These are phyloP conservation scores for Eutrema yunnanense DNA, from an alignment of 345 rosid species.

Conservation along the genomic window DNA sequence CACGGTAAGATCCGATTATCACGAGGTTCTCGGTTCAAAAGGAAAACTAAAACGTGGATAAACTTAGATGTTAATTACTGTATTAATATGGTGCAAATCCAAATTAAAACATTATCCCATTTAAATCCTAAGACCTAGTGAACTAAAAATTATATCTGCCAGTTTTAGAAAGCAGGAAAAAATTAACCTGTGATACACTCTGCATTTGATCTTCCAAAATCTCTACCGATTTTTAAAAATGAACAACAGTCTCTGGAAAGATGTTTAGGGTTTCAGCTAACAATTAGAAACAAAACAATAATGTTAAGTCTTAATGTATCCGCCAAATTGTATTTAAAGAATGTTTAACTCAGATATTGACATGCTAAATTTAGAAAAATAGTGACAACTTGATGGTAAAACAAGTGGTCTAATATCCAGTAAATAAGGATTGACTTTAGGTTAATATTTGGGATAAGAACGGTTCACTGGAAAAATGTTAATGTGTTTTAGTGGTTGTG, in stretches of 20 bases:
- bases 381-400: slow-evolving; percentile 18
- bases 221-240: neutral
- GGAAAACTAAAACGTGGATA: neutral
- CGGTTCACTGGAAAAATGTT: neutral
- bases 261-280: neutral
- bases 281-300: neutral
- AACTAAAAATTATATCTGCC: no score
- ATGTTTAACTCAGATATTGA: neutral
- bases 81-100: neutral
- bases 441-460: slow-evolving; percentile 7
- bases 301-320: neutral
- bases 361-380: slow-evolving; percentile 7
- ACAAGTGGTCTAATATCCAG: slow-evolving; percentile 13
- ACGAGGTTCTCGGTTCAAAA: no score
- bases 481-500: slow-evolving; percentile 3
- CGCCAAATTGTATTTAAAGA: neutral
- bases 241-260: neutral
- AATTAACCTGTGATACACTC: neutral
- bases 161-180: neutral
- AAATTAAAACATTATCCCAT: neutral
- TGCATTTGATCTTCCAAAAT: neutral
- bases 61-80: neutral
- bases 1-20: neutral
- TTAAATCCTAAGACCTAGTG: neutral
- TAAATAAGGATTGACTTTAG: slow-evolving; percentile 5